phyloP scores from a whole-genome alignment of 345 rosid genomes.

The Citropsis articulata region DNA sequence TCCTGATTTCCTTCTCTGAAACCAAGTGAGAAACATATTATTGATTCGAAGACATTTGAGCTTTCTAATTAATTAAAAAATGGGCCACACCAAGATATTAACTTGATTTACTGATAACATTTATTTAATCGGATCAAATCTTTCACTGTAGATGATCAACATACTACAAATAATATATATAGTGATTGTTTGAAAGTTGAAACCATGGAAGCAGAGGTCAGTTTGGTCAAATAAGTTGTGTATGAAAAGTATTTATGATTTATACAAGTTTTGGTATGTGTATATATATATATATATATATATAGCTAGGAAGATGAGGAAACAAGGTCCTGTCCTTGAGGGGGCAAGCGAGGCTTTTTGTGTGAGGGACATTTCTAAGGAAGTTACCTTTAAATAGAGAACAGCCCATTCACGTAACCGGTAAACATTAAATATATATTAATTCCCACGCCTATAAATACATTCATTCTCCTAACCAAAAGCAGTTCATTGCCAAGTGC shows the following conservation, averaged over 20 bases:
- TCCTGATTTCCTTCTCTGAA: neutral
- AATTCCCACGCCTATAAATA: no score
- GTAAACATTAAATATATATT: no score
- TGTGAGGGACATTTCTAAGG: constrained; percentile 4
- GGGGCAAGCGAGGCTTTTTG: neutral
- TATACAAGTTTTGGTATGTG: neutral
- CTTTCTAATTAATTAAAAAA: no score
- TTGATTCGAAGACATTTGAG: neutral
- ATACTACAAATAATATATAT: neutral
- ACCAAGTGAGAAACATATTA: neutral
- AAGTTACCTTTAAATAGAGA: neutral
- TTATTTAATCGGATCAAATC: neutral
- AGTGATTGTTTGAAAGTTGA: neutral
- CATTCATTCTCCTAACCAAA: neutral
- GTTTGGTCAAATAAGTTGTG: constrained; percentile 10
- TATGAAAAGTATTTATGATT: neutral
- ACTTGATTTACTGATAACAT: neutral
- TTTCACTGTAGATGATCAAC: no score
- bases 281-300: no score
- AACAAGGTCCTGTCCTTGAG: neutral
- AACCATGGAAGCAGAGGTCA: neutral
- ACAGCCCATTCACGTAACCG: constrained; percentile 13
- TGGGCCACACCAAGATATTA: neutral
- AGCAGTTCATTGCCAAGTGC: neutral
- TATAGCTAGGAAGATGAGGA: no score